Conservation (phyloP, 306 rosid species). For the Quillaja saponaria region DNA sequence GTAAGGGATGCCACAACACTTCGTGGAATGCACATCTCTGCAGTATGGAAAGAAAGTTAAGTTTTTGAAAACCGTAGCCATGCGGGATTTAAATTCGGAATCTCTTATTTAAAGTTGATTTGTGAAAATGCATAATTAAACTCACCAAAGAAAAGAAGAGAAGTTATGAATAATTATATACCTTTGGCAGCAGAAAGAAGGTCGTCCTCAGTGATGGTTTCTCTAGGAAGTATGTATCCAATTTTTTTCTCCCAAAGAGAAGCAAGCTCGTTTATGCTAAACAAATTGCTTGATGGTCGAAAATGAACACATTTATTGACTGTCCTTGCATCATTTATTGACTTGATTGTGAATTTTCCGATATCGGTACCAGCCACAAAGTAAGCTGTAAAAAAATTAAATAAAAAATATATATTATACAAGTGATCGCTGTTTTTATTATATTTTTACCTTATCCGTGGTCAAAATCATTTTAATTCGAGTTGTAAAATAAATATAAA, state of each 20-base stretch:
- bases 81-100: too few species aligned
- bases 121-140: too few species aligned
- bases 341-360: slow-evolving; percentile 9
- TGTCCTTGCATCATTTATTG: not conserved
- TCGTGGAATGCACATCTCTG: slow-evolving; percentile 3
- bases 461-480: too few species aligned
- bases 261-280: slow-evolving; percentile 12
- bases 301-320: slow-evolving; percentile 9
- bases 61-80: too few species aligned
- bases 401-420: too few species aligned
- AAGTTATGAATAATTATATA: not conserved
- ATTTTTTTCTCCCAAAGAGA: slow-evolving; percentile 19
- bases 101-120: too few species aligned
- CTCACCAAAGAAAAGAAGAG: too few species aligned
- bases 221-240: not conserved
- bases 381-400: not conserved
- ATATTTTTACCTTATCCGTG: too few species aligned
- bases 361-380: slow-evolving; percentile 5
- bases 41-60: not conserved
- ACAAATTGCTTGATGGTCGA: not conserved
- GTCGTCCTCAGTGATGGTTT: slow-evolving; percentile 4
- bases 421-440: too few species aligned
- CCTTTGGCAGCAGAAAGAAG: slow-evolving; percentile 7
- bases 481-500: too few species aligned
- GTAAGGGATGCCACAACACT: slow-evolving; percentile 18